Evolutionary conservation across 2,329 filamentous ascomycete genomes (phyloP).

Genomic region (Fusarium subglutinans): DNA sequence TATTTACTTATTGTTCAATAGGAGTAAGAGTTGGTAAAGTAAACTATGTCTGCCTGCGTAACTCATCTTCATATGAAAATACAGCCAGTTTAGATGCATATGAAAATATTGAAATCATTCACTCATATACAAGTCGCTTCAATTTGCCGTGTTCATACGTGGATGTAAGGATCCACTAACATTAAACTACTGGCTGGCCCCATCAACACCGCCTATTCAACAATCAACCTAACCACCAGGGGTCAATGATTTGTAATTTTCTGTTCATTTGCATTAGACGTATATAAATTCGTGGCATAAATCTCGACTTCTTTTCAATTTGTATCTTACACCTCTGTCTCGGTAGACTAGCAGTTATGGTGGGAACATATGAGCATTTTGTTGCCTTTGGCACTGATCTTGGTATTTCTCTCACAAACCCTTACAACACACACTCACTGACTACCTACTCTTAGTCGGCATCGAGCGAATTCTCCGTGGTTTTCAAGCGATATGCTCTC

Average conservation of each 20-base stretch:
- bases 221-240: slow-evolving; percentile 10
- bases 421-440: slow-evolving; percentile 1
- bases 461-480: slow-evolving; percentile 69
- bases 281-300: not conserved
- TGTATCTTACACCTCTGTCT: not conserved
- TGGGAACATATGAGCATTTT: slow-evolving; percentile 45
- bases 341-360: slow-evolving; percentile 35
- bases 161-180: slow-evolving; percentile 10
- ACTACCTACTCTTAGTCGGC: slow-evolving; percentile 55
- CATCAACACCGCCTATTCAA: slow-evolving; percentile 41
- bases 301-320: not conserved
- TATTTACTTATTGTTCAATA: slow-evolving; percentile 43
- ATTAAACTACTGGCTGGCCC: slow-evolving; percentile 8
- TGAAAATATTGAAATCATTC: not conserved
- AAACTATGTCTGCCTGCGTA: not conserved
- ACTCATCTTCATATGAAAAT: not conserved
- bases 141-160: not conserved
- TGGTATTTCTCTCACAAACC: slow-evolving; percentile 47
- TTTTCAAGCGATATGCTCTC: slow-evolving; percentile 61
- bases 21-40: slow-evolving; percentile 17
- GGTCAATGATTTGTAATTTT: slow-evolving; percentile 17
- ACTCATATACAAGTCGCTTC: not conserved
- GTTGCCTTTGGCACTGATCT: slow-evolving; percentile 59
- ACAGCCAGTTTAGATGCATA: not conserved
- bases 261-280: slow-evolving; percentile 25